A percentile compares a stretch with the other conserved stretches of the same genome.
Conservation (phyloP, 2,329 filamentous ascomycete species). For the Dothideomycetidae sp. region DNA sequence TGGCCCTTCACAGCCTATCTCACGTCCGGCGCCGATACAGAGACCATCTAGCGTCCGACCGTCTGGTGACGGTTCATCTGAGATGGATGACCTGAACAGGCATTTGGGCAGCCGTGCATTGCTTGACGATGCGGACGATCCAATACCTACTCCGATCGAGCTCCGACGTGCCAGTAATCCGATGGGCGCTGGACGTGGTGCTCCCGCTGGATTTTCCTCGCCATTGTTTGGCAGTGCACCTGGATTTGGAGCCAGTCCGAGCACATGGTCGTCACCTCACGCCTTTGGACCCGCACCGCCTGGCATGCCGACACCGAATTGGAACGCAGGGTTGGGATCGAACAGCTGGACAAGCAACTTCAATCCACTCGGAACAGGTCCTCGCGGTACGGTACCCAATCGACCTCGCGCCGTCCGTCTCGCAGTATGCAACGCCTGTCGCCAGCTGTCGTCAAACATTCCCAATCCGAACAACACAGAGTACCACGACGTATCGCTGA, state of each 20-base stretch:
- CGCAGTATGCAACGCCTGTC: slow-evolving; percentile 66
- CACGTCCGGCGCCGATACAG: slow-evolving; percentile 74
- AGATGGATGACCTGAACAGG: slow-evolving; percentile 36
- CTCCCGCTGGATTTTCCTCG: slow-evolving; percentile 15
- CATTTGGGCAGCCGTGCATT: slow-evolving; percentile 86
- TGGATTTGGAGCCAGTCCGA: slow-evolving; percentile 24
- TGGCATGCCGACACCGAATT: slow-evolving; percentile 16
- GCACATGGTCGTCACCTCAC: slow-evolving; percentile 25
- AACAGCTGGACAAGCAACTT: slow-evolving; percentile 9
- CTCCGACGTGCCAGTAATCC: slow-evolving; percentile 21
- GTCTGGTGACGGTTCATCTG: slow-evolving; percentile 36
- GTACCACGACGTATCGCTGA: slow-evolving; percentile 55
- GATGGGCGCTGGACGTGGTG: slow-evolving; percentile 7
- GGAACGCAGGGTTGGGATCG: slow-evolving; percentile 2
- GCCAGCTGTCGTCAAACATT: slow-evolving; percentile 37
- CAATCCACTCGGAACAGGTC: slow-evolving; percentile 26
- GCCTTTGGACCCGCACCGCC: slow-evolving; percentile 31
- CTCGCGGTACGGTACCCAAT: slow-evolving; percentile 23
- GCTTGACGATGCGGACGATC: slow-evolving; percentile 53
- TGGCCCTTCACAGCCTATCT: slow-evolving; percentile 55
- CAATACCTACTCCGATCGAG: slow-evolving; percentile 38
- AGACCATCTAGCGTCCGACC: slow-evolving; percentile 61
- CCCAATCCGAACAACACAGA: slow-evolving; percentile 35
- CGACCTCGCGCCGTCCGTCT: slow-evolving; percentile 56
- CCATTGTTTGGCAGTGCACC: slow-evolving; percentile 26